Percentiles rank a stretch among this genome's conserved stretches.
Conservation (phyloP, 495 filamentous ascomycete genomes). For the Penicillium angulare region DNA sequence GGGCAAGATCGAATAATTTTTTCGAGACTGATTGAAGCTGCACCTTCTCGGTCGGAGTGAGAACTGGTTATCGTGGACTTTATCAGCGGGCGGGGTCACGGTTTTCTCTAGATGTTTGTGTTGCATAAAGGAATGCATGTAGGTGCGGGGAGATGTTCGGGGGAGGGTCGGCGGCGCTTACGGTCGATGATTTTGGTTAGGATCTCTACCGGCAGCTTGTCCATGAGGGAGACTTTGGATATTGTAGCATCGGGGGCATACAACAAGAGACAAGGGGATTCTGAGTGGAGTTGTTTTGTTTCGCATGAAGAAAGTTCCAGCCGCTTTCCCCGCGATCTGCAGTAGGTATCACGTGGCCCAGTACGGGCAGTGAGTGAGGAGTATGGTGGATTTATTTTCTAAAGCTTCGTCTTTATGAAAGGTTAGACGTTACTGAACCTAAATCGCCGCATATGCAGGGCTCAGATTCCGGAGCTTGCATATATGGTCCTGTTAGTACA, state of each 20-base stretch:
- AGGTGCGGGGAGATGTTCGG: constrained; percentile 27
- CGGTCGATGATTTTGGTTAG: constrained; percentile 71
- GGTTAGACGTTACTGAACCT: too few relatives aligned
- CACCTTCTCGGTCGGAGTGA: constrained; percentile 67
- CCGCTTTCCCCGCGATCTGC: constrained; percentile 23
- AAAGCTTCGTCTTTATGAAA: too few relatives aligned
- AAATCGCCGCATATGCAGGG: too few relatives aligned
- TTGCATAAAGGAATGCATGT: constrained; percentile 1
- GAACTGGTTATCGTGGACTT: constrained; percentile 46
- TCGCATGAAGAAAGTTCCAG: constrained; percentile 13
- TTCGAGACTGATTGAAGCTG: constrained; percentile 69
- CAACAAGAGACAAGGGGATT: not conserved
- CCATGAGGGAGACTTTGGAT: constrained; percentile 41
- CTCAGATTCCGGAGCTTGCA: too few relatives aligned
- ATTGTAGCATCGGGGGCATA: constrained; percentile 37
- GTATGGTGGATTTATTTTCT: too few relatives aligned
- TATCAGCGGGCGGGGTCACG: constrained; percentile 18
- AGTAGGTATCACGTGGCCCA: constrained; percentile 25
- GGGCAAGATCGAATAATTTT: constrained; percentile 63
- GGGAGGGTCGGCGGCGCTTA: constrained; percentile 42
- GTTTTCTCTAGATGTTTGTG: constrained; percentile 7
- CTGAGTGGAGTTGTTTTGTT: constrained; percentile 10
- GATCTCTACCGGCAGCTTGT: constrained; percentile 72
- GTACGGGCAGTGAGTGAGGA: not conserved
- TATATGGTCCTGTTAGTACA: too few relatives aligned